Conservation (phyloP, 176 grass and related monocot species). For the Cenchrus americanus region DNA sequence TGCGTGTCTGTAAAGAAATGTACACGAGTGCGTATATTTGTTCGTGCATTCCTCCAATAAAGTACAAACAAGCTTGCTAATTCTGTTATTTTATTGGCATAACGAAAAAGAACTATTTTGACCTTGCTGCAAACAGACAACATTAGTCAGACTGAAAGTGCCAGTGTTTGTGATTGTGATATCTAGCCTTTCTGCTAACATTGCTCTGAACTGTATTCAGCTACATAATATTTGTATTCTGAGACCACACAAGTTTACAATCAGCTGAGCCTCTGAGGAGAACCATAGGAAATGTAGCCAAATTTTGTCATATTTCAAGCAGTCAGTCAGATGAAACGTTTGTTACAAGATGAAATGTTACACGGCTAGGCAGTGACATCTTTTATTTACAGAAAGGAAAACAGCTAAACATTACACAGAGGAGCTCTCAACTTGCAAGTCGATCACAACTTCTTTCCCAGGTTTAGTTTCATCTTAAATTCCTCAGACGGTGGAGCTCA, state of each 20-base stretch:
- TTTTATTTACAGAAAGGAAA: slow-evolving; percentile 39
- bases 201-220: background rate
- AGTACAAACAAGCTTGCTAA: slow-evolving; percentile 1
- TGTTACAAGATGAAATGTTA: slow-evolving; percentile 12
- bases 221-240: background rate
- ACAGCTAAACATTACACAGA: background rate
- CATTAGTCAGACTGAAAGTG: slow-evolving; percentile 14
- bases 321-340: background rate
- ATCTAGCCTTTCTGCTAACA: background rate
- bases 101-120: background rate
- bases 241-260: slow-evolving; percentile 2
- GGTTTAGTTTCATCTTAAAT: slow-evolving; percentile 25
- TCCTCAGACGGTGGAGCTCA: slow-evolving; percentile 30
- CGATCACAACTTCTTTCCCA: slow-evolving; percentile 14
- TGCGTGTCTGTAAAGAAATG: slow-evolving; percentile 42
- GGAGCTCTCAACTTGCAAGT: background rate
- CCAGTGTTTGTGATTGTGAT: background rate
- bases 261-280: background rate
- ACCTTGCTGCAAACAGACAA: background rate
- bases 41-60: slow-evolving; percentile 31
- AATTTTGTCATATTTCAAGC: background rate
- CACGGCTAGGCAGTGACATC: background rate
- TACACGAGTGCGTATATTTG: slow-evolving; percentile 44
- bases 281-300: background rate
- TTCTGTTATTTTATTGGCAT: slow-evolving; percentile 27